Conservation (phyloP, 768 basidiomycete species). For the Russula compacta region DNA sequence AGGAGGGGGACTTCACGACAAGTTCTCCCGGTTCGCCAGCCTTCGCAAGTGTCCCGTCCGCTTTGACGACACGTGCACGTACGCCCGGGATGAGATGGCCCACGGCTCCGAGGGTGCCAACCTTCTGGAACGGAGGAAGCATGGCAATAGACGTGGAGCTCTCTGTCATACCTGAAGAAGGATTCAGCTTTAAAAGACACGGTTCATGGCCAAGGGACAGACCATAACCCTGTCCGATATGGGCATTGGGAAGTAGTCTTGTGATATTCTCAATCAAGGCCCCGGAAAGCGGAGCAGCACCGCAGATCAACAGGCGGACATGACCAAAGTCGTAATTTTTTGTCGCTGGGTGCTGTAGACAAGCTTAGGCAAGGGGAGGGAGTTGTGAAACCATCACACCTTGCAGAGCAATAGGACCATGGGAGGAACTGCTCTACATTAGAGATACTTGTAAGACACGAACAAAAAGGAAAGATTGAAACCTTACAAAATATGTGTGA, state of each 20-base stretch:
- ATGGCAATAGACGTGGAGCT: conserved; percentile 44
- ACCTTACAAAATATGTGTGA: conserved; percentile 28
- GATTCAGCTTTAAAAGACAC: background rate
- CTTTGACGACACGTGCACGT: conserved; percentile 42
- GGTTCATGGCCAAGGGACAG: background rate
- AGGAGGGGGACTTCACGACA: conserved; percentile 33
- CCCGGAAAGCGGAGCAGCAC: conserved; percentile 30
- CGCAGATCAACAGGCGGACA: conserved; percentile 25
- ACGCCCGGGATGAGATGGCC: conserved; percentile 42
- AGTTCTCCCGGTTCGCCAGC: conserved; percentile 54
- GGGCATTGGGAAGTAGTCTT: conserved; percentile 41
- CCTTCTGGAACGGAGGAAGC: conserved; percentile 37
- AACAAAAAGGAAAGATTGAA: background rate
- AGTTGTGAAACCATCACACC: conserved; percentile 11
- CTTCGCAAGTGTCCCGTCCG: conserved; percentile 43
- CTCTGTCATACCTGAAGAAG: conserved; percentile 56
- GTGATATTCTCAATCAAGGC: conserved; percentile 34
- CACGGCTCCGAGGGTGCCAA: conserved; percentile 43
- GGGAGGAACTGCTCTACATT: conserved; percentile 24
- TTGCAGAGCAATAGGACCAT: conserved; percentile 28
- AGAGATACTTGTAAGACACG: background rate
- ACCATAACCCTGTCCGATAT: conserved; percentile 58
- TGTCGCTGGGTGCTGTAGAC: conserved; percentile 24
- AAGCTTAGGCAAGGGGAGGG: background rate
- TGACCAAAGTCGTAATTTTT: conserved; percentile 26